Evolutionary conservation across 768 basidiomycete species (phyloP).

Genomic region (Suillus discolor): DNA sequence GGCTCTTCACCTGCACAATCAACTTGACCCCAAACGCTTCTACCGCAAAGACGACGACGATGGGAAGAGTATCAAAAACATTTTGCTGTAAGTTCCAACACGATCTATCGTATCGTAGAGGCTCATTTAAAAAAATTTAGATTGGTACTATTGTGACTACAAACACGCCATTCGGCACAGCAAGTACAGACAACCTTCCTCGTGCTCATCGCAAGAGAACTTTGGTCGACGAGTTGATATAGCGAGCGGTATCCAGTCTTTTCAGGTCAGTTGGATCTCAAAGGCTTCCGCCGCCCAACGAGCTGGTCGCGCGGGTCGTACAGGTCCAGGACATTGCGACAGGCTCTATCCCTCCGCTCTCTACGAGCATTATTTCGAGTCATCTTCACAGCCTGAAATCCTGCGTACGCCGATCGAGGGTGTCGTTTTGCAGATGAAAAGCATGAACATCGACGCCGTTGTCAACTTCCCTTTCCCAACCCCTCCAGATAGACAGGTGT

Average conservation of each 20-base stretch:
- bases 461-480: slow-evolving; percentile 99
- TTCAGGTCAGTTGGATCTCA: slow-evolving; percentile 91
- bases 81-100: slow-evolving; percentile 69
- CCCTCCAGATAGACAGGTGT: slow-evolving; percentile 76
- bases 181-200: slow-evolving; percentile 71
- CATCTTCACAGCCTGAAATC: slow-evolving; percentile 90
- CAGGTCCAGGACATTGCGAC: slow-evolving; percentile 98
- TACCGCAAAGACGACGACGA: slow-evolving; percentile 87
- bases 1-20: slow-evolving; percentile 81
- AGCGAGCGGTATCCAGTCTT: slow-evolving; percentile 83
- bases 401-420: slow-evolving; percentile 96
- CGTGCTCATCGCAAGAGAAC: slow-evolving; percentile 75
- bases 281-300: slow-evolving; percentile 95
- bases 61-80: slow-evolving; percentile 83
- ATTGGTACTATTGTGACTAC: slow-evolving; percentile 79
- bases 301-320: slow-evolving; percentile 95
- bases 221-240: slow-evolving; percentile 72
- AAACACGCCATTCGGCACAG: slow-evolving; percentile 69
- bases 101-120: neutral
- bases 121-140: slow-evolving; percentile 44
- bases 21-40: slow-evolving; percentile 91
- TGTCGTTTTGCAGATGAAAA: slow-evolving; percentile 97
- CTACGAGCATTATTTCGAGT: slow-evolving; percentile 89
- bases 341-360: slow-evolving; percentile 95
- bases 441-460: slow-evolving; percentile 96